A percentile compares a stretch with the other conserved stretches of the same genome.
These are phyloP conservation scores for Suillus clintonianus DNA, from an alignment of 768 basidiomycete genomes.

Conservation along the genomic window DNA sequence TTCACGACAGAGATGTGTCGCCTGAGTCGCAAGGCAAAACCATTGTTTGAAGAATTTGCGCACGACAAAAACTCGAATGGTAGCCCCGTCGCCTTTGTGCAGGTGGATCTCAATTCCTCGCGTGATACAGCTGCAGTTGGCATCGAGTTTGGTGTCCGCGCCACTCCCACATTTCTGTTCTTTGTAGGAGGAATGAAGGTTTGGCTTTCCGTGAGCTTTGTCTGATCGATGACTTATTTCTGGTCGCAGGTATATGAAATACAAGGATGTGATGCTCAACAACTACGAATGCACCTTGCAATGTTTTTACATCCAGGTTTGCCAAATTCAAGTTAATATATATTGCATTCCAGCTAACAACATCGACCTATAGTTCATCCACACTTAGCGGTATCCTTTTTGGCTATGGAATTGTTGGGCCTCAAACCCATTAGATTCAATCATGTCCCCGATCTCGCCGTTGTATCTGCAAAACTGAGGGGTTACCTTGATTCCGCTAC, in stretches of 20 bases:
- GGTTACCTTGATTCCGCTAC: constrained; percentile 58
- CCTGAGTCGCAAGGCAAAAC: constrained; percentile 83
- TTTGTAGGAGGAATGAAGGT: constrained; percentile 80
- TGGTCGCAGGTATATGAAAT: constrained; percentile 61
- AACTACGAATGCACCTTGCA: constrained; percentile 73
- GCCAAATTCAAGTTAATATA: constrained; percentile 62
- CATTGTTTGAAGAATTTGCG: constrained; percentile 78
- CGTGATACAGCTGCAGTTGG: constrained; percentile 58
- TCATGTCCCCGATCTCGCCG: constrained; percentile 68
- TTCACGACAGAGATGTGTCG: constrained; percentile 78
- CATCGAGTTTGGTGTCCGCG: constrained; percentile 61
- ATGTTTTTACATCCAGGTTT: constrained; percentile 74
- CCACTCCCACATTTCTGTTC: constrained; percentile 89
- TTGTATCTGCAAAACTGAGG: constrained; percentile 58
- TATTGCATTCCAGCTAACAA: neutral
- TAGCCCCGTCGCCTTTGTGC: constrained; percentile 69
- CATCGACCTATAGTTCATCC: constrained; percentile 60
- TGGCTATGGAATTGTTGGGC: constrained; percentile 60
- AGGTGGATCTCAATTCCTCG: constrained; percentile 78
- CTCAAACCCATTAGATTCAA: constrained; percentile 75
- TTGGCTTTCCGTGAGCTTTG: neutral
- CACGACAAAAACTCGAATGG: constrained; percentile 52
- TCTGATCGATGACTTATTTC: neutral
- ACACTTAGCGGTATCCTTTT: constrained; percentile 62
- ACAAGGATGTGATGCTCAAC: constrained; percentile 68